These are phyloP conservation scores for Pythium dissimile DNA, from an alignment of 352 stramenopile genomes.

Conservation along the genomic window DNA sequence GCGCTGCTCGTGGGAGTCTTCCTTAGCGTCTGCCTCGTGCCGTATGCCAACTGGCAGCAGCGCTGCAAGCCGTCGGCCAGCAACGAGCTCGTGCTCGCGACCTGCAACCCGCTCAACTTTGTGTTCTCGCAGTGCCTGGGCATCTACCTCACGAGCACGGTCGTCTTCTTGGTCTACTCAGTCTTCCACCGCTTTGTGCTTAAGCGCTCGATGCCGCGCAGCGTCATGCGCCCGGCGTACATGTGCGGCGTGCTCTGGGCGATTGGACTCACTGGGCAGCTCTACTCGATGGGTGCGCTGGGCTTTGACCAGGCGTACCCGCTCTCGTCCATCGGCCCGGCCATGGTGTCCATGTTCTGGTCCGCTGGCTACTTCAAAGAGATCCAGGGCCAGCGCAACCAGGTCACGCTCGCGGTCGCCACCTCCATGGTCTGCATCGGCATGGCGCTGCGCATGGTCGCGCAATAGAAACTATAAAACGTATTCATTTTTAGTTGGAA, in stretches of 20 bases:
- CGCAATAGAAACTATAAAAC: slow-evolving; percentile 15
- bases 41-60: slow-evolving; percentile 76
- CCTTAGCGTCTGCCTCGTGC: slow-evolving; percentile 72
- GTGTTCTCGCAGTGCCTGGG: slow-evolving; percentile 82
- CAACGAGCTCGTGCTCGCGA: slow-evolving; percentile 36
- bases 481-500: background rate
- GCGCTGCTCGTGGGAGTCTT: slow-evolving; percentile 67
- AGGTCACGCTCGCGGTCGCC: slow-evolving; percentile 50
- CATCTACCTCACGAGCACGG: slow-evolving; percentile 74
- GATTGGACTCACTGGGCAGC: slow-evolving; percentile 58
- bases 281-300: slow-evolving; percentile 68
- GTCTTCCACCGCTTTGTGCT: slow-evolving; percentile 74
- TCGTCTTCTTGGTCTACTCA: slow-evolving; percentile 76
- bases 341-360: slow-evolving; percentile 85
- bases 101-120: slow-evolving; percentile 80
- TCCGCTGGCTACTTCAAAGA: slow-evolving; percentile 79
- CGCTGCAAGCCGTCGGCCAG: slow-evolving; percentile 36
- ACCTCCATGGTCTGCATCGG: slow-evolving; percentile 66
- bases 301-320: slow-evolving; percentile 84
- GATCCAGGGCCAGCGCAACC: slow-evolving; percentile 67
- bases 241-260: slow-evolving; percentile 78
- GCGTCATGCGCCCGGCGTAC: slow-evolving; percentile 77
- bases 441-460: slow-evolving; percentile 63
- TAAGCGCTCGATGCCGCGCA: slow-evolving; percentile 71
- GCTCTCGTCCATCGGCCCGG: slow-evolving; percentile 72